These are phyloP conservation scores for Skeletonema costatum DNA, from an alignment of 108 stramenopile species.

Conservation along the genomic window DNA sequence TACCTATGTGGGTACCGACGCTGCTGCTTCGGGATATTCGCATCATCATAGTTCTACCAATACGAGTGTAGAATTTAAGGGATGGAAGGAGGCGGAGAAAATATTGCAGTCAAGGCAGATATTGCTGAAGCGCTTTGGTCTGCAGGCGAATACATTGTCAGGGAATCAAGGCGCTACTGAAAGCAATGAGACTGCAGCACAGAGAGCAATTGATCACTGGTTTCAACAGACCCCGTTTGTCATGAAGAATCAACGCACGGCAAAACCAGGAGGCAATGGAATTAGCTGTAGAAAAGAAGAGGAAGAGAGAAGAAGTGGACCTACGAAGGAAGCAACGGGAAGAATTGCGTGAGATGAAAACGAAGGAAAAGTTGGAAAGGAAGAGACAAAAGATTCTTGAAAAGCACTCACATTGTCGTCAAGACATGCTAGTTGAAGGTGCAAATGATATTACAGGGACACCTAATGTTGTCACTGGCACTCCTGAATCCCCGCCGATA, in stretches of 20 bases:
- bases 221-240: constrained; percentile 8
- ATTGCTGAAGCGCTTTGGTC: neutral
- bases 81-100: constrained; percentile 29
- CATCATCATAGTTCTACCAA: neutral
- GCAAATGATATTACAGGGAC: neutral
- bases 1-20: neutral
- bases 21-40: too few relatives aligned
- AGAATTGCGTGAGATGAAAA: constrained; percentile 1
- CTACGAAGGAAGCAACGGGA: neutral
- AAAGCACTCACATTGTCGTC: neutral
- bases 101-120: constrained; percentile 7
- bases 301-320: neutral
- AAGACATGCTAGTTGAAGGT: neutral
- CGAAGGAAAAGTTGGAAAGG: neutral
- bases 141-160: neutral
- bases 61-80: constrained; percentile 11
- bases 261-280: constrained; percentile 6
- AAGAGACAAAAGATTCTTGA: neutral
- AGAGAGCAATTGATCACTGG: constrained; percentile 9
- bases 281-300: constrained; percentile 1
- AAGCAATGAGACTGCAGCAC: neutral
- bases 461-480: neutral
- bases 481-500: neutral
- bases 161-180: neutral
- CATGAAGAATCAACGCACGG: neutral